Evolutionary conservation across 768 basidiomycete genomes (phyloP).

Genomic region (Pleurotus tuber-regium): DNA sequence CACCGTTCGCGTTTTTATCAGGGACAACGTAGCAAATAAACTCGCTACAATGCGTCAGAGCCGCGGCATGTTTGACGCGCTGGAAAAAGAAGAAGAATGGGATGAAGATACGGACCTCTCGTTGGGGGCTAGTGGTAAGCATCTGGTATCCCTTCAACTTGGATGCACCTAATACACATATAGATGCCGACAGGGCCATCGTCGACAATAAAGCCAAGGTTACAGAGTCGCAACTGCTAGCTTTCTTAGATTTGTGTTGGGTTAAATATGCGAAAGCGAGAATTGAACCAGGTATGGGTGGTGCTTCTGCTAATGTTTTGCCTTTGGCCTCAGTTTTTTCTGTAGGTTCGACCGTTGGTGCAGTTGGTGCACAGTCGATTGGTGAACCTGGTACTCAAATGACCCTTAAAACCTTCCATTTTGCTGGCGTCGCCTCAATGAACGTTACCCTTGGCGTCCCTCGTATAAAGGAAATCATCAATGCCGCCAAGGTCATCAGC

Average conservation of each 20-base stretch:
- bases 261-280: conserved; percentile 92
- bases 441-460: conserved; percentile 99
- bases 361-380: conserved; percentile 98
- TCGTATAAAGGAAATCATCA: conserved; percentile 99
- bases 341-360: conserved; percentile 93
- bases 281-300: conserved; percentile 93
- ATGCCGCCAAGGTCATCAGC: conserved; percentile 94
- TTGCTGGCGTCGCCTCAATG: conserved; percentile 99
- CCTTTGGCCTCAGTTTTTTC: neutral
- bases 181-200: conserved; percentile 65
- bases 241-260: conserved; percentile 87
- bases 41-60: conserved; percentile 66
- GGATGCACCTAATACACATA: neutral
- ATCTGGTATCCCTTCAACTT: neutral
- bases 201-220: conserved; percentile 93
- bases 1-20: conserved; percentile 70
- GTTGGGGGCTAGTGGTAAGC: conserved; percentile 71
- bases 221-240: conserved; percentile 72
- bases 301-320: neutral
- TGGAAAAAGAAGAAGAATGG: conserved; percentile 73
- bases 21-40: conserved; percentile 58
- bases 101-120: conserved; percentile 75
- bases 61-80: conserved; percentile 82
- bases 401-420: conserved; percentile 99
- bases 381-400: conserved; percentile 99